phyloP scores from a whole-genome alignment of 2,329 filamentous ascomycete species.

The Hysterium pulicare region DNA sequence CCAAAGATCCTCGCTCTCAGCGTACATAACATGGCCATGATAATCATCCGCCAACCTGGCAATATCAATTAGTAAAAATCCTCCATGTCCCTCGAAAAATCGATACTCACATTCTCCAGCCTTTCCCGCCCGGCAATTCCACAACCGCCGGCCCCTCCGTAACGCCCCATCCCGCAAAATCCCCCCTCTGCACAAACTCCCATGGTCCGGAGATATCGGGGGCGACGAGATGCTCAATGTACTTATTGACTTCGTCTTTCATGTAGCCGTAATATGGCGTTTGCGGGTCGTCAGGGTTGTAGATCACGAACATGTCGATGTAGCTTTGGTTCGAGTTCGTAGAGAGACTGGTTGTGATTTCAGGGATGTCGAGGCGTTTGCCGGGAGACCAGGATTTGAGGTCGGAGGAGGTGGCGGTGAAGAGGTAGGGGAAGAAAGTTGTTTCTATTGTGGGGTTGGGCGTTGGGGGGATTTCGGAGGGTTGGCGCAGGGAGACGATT shows the following conservation, averaged over 20 bases:
- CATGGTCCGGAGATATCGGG: neutral
- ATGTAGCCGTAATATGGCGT: conserved; percentile 2
- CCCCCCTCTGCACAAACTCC: conserved; percentile 1
- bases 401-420: conserved; percentile 1
- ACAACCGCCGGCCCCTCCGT: conserved; percentile 1
- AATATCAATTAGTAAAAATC: neutral
- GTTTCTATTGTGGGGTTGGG: neutral
- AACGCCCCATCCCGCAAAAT: conserved; percentile 2
- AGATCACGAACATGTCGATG: conserved; percentile 3
- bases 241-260: conserved; percentile 2
- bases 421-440: neutral
- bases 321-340: neutral
- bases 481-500: conserved; percentile 1
- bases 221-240: neutral
- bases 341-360: neutral
- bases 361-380: neutral
- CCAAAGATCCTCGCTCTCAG: conserved; percentile 1
- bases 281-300: neutral
- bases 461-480: neutral
- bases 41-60: conserved; percentile 1
- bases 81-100: neutral
- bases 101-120: conserved; percentile 2
- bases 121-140: neutral
- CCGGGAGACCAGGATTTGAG: neutral
- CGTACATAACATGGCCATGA: conserved; percentile 1